These are phyloP conservation scores for Amphichorda felina DNA, from an alignment of 2,329 filamentous ascomycete genomes.

Conservation along the genomic window DNA sequence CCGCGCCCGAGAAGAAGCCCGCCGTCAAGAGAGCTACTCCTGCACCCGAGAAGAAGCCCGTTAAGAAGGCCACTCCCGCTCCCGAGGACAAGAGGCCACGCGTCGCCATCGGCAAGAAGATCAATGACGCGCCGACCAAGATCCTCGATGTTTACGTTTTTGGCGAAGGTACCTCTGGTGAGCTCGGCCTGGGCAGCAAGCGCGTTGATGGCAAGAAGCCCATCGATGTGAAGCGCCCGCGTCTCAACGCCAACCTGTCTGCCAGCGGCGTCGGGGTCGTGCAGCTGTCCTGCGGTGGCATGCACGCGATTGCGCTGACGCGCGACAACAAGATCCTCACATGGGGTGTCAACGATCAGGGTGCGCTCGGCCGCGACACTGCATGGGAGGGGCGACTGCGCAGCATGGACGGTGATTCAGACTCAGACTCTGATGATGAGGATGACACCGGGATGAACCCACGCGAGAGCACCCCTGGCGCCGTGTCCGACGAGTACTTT, in stretches of 20 bases:
- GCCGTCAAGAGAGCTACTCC: slow-evolving; percentile 3
- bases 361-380: slow-evolving; percentile 60
- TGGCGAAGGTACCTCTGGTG: slow-evolving; percentile 68
- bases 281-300: slow-evolving; percentile 63
- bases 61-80: slow-evolving; percentile 10
- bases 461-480: slow-evolving; percentile 54
- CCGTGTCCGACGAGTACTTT: slow-evolving; percentile 47
- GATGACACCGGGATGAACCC: slow-evolving; percentile 58
- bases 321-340: slow-evolving; percentile 65
- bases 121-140: slow-evolving; percentile 53
- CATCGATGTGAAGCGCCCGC: slow-evolving; percentile 71
- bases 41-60: slow-evolving; percentile 9
- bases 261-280: slow-evolving; percentile 60
- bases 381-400: slow-evolving; percentile 51
- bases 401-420: slow-evolving; percentile 37
- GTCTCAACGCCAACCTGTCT: slow-evolving; percentile 57
- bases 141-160: slow-evolving; percentile 68
- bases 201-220: slow-evolving; percentile 47
- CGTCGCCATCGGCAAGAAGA: slow-evolving; percentile 47
- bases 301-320: slow-evolving; percentile 65
- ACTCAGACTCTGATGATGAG: slow-evolving; percentile 46
- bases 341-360: slow-evolving; percentile 75
- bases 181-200: slow-evolving; percentile 67
- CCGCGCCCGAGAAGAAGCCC: slow-evolving; percentile 35
- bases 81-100: slow-evolving; percentile 27